These are phyloP conservation scores for Cladosporium colombiae DNA, from an alignment of 2,329 filamentous ascomycete species.

Conservation along the genomic window DNA sequence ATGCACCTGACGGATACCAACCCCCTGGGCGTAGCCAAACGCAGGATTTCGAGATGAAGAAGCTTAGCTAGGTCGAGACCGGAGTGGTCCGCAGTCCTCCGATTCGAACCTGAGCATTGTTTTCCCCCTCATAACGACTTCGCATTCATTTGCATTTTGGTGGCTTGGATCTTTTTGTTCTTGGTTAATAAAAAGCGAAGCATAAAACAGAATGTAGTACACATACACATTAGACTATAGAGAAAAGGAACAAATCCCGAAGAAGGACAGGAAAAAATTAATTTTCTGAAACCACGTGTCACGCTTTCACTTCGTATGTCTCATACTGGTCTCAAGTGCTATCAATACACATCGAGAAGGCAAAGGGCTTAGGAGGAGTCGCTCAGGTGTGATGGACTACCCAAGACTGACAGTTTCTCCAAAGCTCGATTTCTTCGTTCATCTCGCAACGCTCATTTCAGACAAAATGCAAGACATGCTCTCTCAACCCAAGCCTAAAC, in stretches of 20 bases:
- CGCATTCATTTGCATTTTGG: neutral
- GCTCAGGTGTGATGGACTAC: neutral
- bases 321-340: neutral
- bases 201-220: constrained; percentile 9
- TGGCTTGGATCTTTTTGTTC: neutral
- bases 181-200: neutral
- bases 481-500: neutral
- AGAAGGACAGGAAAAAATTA: neutral
- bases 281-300: neutral
- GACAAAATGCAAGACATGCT: neutral
- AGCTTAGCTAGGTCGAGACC: constrained; percentile 19
- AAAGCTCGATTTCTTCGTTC: neutral
- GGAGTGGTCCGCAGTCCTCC: neutral
- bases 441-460: neutral
- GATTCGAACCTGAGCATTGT: no score
- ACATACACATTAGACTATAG: constrained; percentile 1
- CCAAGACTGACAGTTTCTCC: neutral
- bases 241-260: neutral
- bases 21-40: constrained; percentile 30
- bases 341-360: neutral
- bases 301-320: neutral
- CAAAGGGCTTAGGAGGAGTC: neutral
- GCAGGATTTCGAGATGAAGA: constrained; percentile 34
- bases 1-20: constrained; percentile 25
- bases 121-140: neutral